Conservation (phyloP, 345 rosid species). For the Trapa incisa region DNA sequence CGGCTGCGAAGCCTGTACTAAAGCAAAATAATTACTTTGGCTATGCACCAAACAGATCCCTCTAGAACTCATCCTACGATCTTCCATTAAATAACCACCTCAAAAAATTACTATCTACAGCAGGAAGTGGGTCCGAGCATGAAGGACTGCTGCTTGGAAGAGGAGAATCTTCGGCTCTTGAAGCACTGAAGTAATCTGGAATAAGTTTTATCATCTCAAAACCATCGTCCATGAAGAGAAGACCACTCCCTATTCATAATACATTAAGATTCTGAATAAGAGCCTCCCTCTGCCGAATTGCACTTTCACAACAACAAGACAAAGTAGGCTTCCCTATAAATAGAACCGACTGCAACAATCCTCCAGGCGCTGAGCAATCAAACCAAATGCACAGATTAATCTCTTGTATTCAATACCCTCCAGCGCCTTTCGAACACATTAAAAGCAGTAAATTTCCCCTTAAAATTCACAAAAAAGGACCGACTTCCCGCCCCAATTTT, state of each 20-base stretch:
- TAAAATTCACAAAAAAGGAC: not conserved
- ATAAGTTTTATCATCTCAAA: slow-evolving; percentile 49
- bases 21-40: slow-evolving; percentile 21
- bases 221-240: slow-evolving; percentile 62
- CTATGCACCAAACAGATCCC: slow-evolving; percentile 14
- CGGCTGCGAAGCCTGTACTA: slow-evolving; percentile 43
- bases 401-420: too few species aligned
- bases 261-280: not conserved
- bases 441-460: not conserved
- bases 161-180: slow-evolving; percentile 25
- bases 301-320: not conserved
- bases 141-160: slow-evolving; percentile 29
- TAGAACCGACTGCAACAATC: not conserved
- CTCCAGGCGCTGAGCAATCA: not conserved
- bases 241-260: not conserved
- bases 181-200: slow-evolving; percentile 56
- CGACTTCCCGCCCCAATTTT: not conserved
- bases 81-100: slow-evolving; percentile 24
- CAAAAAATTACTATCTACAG: slow-evolving; percentile 18
- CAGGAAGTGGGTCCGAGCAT: slow-evolving; percentile 20
- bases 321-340: not conserved
- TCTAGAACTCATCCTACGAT: not conserved
- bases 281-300: too few species aligned
- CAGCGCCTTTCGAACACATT: not conserved
- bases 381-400: too few species aligned